phyloP scores from a whole-genome alignment of 2,329 filamentous ascomycete genomes.

The Aulographum hederae region DNA sequence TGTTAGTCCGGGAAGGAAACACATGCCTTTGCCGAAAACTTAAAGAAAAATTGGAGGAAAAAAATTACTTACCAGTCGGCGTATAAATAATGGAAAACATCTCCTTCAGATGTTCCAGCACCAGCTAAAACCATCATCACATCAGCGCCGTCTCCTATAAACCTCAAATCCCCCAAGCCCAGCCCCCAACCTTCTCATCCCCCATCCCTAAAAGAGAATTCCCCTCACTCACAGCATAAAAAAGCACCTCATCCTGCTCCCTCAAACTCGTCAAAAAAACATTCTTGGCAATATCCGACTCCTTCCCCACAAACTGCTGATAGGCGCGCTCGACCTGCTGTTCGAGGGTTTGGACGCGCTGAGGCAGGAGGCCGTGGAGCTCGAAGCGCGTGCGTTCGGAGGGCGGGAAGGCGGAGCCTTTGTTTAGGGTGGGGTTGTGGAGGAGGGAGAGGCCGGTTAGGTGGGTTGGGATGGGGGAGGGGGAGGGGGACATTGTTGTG shows the following conservation, averaged over 20 bases:
- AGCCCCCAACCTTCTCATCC: neutral
- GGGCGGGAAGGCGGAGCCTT: constrained; percentile 58
- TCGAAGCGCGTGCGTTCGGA: constrained; percentile 53
- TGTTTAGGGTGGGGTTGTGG: constrained; percentile 56
- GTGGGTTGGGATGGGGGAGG: too few relatives aligned
- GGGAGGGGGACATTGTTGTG: too few relatives aligned
- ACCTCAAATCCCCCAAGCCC: neutral
- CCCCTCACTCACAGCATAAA: constrained; percentile 40
- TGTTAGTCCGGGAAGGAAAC: too few relatives aligned
- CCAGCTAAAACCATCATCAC: constrained; percentile 29
- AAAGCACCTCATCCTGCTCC: constrained; percentile 70
- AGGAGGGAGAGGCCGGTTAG: constrained; percentile 42
- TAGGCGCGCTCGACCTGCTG: constrained; percentile 65
- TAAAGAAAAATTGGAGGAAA: too few relatives aligned
- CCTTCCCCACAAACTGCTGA: constrained; percentile 49
- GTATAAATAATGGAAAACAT: constrained; percentile 90
- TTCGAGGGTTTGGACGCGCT: constrained; percentile 54
- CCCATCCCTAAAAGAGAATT: neutral
- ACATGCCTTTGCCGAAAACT: too few relatives aligned
- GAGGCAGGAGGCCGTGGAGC: constrained; percentile 55
- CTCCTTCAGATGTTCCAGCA: constrained; percentile 62
- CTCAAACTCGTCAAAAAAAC: constrained; percentile 75
- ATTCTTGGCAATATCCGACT: constrained; percentile 59
- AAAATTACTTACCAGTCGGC: too few relatives aligned
- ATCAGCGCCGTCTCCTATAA: constrained; percentile 1